Conservation (phyloP, 2,329 filamentous ascomycete species). For the Thelonectria olida region DNA sequence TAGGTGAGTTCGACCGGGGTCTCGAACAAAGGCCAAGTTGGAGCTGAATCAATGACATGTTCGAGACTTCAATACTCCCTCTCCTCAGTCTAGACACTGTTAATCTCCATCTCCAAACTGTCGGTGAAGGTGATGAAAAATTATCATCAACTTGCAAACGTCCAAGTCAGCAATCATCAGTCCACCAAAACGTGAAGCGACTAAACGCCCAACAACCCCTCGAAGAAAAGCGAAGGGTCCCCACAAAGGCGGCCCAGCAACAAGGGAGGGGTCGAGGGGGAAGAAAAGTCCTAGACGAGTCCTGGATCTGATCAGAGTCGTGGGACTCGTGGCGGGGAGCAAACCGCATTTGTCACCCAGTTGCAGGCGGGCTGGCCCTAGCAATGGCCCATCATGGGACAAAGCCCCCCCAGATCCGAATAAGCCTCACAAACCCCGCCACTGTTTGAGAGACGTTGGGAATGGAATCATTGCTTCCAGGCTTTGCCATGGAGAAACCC, state of each 20-base stretch:
- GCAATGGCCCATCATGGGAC: too few species aligned
- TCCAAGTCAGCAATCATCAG: constrained; percentile 2
- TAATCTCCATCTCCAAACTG: background rate
- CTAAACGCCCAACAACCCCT: background rate
- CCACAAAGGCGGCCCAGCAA: constrained; percentile 12
- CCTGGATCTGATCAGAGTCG: too few species aligned
- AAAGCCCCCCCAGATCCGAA: too few species aligned
- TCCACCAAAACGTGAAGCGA: background rate
- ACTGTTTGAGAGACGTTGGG: background rate
- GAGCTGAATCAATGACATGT: background rate
- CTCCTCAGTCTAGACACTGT: too few species aligned
- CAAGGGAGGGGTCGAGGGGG: constrained; percentile 1
- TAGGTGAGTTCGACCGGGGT: too few species aligned
- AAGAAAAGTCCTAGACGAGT: constrained; percentile 23
- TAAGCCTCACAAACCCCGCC: too few species aligned
- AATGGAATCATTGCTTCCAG: background rate
- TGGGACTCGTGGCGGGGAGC: constrained; percentile 3
- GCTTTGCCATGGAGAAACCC: background rate
- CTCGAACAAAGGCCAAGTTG: background rate
- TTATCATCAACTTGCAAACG: background rate
- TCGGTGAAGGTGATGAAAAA: background rate
- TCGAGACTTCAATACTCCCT: too few species aligned
- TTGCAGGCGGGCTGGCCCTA: too few species aligned
- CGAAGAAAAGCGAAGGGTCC: background rate
- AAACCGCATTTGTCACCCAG: constrained; percentile 10